A percentile compares a stretch with the other conserved stretches of the same genome.
Evolutionary conservation across 176 grass and related monocot species (phyloP).

Genomic region (Chloris gayana): DNA sequence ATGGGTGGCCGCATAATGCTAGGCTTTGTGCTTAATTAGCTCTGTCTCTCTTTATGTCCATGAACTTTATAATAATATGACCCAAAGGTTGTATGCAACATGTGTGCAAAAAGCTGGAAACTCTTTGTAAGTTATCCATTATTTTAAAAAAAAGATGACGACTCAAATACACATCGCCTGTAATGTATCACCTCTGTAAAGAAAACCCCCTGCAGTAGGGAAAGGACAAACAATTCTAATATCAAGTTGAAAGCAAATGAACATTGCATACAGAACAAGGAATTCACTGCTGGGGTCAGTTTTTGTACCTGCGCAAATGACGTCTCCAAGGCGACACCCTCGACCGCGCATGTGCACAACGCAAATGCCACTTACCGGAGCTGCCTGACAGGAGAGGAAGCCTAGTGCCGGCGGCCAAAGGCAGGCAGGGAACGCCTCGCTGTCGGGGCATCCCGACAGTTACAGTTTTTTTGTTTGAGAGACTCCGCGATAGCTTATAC

Average conservation of each 20-base stretch:
- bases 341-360: background rate
- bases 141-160: too few relatives aligned
- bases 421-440: background rate
- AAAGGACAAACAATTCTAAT: background rate
- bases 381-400: background rate
- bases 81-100: too few relatives aligned
- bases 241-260: background rate
- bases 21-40: too few relatives aligned
- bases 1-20: too few relatives aligned
- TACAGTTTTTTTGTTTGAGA: too few relatives aligned
- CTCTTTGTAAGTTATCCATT: too few relatives aligned
- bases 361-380: background rate
- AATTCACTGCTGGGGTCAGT: too few relatives aligned
- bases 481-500: background rate
- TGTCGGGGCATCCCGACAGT: background rate
- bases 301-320: background rate
- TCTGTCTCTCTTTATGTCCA: too few relatives aligned
- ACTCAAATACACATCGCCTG: background rate
- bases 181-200: background rate
- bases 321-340: background rate
- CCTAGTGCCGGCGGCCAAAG: constrained; percentile 3
- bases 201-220: background rate
- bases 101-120: too few relatives aligned
- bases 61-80: too few relatives aligned
- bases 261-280: background rate